phyloP scores from a whole-genome alignment of 2,329 filamentous ascomycete genomes.

The Aspergillus terreus region DNA sequence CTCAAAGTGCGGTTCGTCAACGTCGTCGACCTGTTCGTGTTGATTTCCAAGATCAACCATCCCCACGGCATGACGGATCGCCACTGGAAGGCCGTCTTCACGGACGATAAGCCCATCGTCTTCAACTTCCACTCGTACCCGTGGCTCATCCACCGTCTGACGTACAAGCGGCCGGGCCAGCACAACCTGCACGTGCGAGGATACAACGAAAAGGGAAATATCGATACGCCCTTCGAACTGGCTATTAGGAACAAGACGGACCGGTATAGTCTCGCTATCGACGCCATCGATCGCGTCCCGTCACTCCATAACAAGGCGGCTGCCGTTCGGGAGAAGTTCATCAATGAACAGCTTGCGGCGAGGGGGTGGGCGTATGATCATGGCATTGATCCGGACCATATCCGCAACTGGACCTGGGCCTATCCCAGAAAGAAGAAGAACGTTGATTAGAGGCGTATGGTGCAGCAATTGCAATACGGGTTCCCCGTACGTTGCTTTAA shows the following conservation, averaged over 20 bases:
- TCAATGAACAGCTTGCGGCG: constrained; percentile 62
- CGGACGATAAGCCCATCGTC: constrained; percentile 66
- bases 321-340: constrained; percentile 59
- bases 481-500: too few relatives aligned
- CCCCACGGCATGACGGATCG: constrained; percentile 66
- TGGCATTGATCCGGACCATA: constrained; percentile 64
- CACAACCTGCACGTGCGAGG: constrained; percentile 69
- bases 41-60: constrained; percentile 67
- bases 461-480: neutral
- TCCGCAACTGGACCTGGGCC: constrained; percentile 66
- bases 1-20: constrained; percentile 78
- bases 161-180: constrained; percentile 69
- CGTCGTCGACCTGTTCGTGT: constrained; percentile 75
- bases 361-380: constrained; percentile 64
- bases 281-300: constrained; percentile 67
- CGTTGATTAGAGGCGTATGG: neutral
- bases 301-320: constrained; percentile 61
- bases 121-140: constrained; percentile 86
- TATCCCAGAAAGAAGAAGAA: constrained; percentile 20
- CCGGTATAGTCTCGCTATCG: constrained; percentile 71
- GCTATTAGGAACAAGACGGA: constrained; percentile 76
- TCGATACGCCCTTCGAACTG: constrained; percentile 74
- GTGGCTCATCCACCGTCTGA: constrained; percentile 72
- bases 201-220: constrained; percentile 80
- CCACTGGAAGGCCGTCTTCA: constrained; percentile 70